A percentile compares a stretch with the other conserved stretches of the same genome.
Evolutionary conservation across 78 protist species (phyloP).

Genomic region (Mastigamoeba balamuthi): DNA sequence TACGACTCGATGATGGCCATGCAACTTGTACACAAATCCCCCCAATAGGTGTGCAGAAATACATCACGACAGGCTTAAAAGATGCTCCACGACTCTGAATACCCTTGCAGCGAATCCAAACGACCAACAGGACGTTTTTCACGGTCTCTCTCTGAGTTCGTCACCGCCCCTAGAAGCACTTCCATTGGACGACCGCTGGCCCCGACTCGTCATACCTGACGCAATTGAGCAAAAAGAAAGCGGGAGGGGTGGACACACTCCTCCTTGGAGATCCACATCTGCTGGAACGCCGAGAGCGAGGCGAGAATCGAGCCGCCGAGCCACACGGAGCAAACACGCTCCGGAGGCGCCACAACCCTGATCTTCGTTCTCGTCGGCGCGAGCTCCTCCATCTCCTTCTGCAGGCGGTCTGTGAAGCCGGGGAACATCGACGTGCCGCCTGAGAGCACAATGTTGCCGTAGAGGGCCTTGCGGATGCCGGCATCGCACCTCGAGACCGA

Average conservation of each 20-base stretch:
- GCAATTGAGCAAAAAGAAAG: too few relatives aligned
- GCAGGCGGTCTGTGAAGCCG: constrained; percentile 1
- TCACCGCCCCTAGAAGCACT: constrained; percentile 67
- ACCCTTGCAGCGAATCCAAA: too few relatives aligned
- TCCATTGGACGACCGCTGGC: constrained; percentile 70
- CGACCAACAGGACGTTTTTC: too few relatives aligned
- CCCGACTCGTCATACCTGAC: constrained; percentile 88
- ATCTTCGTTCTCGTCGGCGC: neutral
- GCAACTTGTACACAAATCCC: too few relatives aligned
- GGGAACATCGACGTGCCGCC: constrained; percentile 62
- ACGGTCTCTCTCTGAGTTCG: too few relatives aligned
- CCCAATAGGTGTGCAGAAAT: too few relatives aligned
- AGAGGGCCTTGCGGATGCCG: constrained; percentile 74
- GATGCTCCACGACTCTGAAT: too few relatives aligned
- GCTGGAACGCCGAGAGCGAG: constrained; percentile 78
- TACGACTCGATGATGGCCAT: too few relatives aligned
- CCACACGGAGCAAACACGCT: neutral
- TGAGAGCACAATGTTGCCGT: constrained; percentile 67
- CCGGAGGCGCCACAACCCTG: neutral
- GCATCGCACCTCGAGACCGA: constrained; percentile 72
- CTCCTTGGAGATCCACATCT: constrained; percentile 82
- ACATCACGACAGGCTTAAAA: too few relatives aligned
- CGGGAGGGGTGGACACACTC: too few relatives aligned
- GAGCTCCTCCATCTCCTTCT: neutral
- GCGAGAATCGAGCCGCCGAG: neutral